Base-by-base conservation (phyloP, 805 yeast genomes). In the Ogataea neopini region DNA sequence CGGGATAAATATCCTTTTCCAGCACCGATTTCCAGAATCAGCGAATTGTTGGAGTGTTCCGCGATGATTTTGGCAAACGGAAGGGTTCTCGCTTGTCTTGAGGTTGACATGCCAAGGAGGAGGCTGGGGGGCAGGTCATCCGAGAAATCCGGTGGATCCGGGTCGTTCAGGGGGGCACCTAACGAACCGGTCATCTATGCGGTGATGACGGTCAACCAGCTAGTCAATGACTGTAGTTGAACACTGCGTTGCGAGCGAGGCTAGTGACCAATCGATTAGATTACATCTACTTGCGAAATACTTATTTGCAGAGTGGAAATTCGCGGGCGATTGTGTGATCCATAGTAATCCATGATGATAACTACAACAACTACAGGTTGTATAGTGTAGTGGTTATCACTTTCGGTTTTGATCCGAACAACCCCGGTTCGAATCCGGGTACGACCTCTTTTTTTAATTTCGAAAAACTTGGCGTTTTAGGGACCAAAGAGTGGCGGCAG, bases 381-480 rank as follows among this genome's bases (percentile, higher is more conserved):
- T 79, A 78, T 81, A 80, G 86, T 81, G 86, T 81, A 81, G 86
- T 79, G 86, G 86, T 81, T 79, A 81, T 81, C 86, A 81, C 86
- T 74, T 75, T 80, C 79, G 86, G 86, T 81, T 81, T 78, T 81
- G 86, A 81, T 81, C 86, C 86, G 79, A 68, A 73, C 81, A 79
- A 81, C 86, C 85, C 86, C 86, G 80, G 86, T 81, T 81, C 87
- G 86, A 81, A 80, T 80, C 86, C 86, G 86, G 86, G 86, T 77
- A 79, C 78, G 87, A 80, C 85, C 86, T 81, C 51, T 51, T 48
- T 57, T 57, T 59, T 60, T 50, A 29, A n/a, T n/a, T n/a, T n/a
- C n/a, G n/a, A n/a, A n/a, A n/a, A n/a, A n/a, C n/a, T n/a, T n/a
- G n/a, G n/a, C n/a, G n/a, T n/a, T n/a, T n/a, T n/a, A n/a, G n/a